These are phyloP conservation scores for Pichia cephalocereana DNA, from an alignment of 805 yeast genomes.

Conservation along the genomic window DNA sequence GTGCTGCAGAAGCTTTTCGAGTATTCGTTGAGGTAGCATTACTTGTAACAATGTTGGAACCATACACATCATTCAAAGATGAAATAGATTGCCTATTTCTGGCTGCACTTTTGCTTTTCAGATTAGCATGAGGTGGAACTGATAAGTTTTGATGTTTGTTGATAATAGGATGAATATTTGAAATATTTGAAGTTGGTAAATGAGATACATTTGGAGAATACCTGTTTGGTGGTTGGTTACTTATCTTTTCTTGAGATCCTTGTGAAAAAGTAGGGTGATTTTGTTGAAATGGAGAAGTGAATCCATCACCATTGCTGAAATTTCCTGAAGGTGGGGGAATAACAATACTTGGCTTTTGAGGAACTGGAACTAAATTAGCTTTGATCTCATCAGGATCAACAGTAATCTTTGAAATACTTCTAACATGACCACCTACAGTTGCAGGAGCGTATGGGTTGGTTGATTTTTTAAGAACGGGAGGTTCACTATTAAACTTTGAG, in stretches of 20 bases:
- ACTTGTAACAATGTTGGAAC: constrained; percentile 9
- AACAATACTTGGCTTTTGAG: constrained; percentile 15
- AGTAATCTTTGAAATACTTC: constrained; percentile 16
- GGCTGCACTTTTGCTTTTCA: background rate
- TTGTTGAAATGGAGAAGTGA: background rate
- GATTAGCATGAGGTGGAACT: background rate
- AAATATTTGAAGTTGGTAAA: background rate
- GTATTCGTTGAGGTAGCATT: constrained; percentile 6
- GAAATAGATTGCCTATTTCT: constrained; percentile 6
- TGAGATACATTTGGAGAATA: background rate
- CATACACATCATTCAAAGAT: constrained; percentile 14
- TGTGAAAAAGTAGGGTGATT: background rate
- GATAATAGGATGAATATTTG: background rate
- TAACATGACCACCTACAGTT: constrained; percentile 23
- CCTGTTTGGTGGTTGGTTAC: background rate
- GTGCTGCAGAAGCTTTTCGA: constrained; percentile 5
- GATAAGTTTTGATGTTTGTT: background rate
- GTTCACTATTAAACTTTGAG: background rate
- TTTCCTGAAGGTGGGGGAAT: background rate
- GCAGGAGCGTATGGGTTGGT: constrained; percentile 27
- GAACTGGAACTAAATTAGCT: constrained; percentile 24
- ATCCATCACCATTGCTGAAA: background rate
- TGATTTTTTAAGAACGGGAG: constrained; percentile 4
- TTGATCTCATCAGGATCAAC: constrained; percentile 16
- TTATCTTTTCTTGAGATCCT: background rate